Conservation (phyloP, 75 land plant genomes). For the Sequoiadendron giganteum region DNA sequence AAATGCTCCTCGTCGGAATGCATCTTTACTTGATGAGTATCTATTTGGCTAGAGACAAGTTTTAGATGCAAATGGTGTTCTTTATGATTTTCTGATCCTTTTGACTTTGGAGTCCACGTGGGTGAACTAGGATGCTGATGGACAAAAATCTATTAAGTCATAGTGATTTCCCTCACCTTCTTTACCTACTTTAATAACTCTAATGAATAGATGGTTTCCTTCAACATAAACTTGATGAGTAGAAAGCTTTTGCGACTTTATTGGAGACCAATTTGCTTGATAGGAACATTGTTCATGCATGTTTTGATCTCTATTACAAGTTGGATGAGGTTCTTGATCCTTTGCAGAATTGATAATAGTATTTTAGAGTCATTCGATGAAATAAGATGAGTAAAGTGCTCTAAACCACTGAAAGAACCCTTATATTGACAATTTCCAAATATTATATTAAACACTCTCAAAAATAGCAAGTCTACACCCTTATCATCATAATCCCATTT, state of each 20-base stretch:
- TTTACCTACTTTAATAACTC: background rate
- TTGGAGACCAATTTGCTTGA: background rate
- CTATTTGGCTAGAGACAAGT: background rate
- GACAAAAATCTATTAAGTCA: background rate
- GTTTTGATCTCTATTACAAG: slow-evolving; percentile 5
- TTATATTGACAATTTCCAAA: too few species aligned
- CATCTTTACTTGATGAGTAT: background rate
- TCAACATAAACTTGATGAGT: background rate
- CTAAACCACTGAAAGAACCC: too few species aligned
- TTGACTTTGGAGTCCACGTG: background rate
- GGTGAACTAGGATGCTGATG: background rate
- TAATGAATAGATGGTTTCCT: slow-evolving; percentile 3
- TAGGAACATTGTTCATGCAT: background rate
- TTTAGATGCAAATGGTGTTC: background rate
- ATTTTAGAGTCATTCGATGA: too few species aligned
- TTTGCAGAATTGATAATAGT: background rate
- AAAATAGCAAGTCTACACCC: too few species aligned
- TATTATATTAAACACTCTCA: too few species aligned
- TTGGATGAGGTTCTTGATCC: background rate
- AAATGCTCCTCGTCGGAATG: background rate
- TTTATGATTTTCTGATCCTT: background rate
- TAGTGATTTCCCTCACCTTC: background rate
- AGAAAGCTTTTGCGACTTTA: background rate
- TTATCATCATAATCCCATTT: too few species aligned
- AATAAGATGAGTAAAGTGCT: too few species aligned